Evolutionary conservation across 495 filamentous ascomycete genomes (phyloP), one percentile per base, ranked within the genome.

Genomic region (Hypoxylon rickii): DNA sequence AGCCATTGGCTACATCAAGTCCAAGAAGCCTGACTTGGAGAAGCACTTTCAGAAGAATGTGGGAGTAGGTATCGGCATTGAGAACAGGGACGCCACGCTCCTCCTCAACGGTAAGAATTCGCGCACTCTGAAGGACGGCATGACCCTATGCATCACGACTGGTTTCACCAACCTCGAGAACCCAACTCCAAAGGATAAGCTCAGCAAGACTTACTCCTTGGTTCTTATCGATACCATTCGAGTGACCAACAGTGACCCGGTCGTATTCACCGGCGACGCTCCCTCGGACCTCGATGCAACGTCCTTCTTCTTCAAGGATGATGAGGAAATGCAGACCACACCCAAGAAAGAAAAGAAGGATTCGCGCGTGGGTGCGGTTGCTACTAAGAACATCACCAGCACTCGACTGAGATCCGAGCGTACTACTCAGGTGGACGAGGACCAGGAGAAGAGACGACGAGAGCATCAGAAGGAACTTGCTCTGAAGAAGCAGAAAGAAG

Each of bases 241-340:
- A 60, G 90, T 96, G 32, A 86, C 86, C 2, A 70, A 82, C n/a
- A 77, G 69, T 48, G 89, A 92, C 5, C 83, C 90, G 5, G 83
- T 88, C 6, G 85, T 96, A 20, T 97, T 97, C 73, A 99, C 95
- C 26, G 92, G 89, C 47, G 90, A 94, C 61, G 92, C 92, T 3
- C 85, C 93, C 6, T 85, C 87, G 26, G 93, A 97, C 63, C 83
- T 92, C 57, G 93, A 96, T 61, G 89, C 90, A 0, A 89, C 90
- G 1, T 94, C 92, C 0, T 98, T 98, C 76, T 97, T 96, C 74
- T 98, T 98, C 75, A 94, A 95, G 65, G 91, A 93, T 61, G 89
- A 92, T 44, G 85, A 88, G 56, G 89, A 92, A 61, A 85, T 81
- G 12, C 72, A 83, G 65, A 79, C 80, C 15, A 76, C 80, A 0